Conservation (phyloP, 306 rosid species). For the Lathyrus tuberosus region DNA sequence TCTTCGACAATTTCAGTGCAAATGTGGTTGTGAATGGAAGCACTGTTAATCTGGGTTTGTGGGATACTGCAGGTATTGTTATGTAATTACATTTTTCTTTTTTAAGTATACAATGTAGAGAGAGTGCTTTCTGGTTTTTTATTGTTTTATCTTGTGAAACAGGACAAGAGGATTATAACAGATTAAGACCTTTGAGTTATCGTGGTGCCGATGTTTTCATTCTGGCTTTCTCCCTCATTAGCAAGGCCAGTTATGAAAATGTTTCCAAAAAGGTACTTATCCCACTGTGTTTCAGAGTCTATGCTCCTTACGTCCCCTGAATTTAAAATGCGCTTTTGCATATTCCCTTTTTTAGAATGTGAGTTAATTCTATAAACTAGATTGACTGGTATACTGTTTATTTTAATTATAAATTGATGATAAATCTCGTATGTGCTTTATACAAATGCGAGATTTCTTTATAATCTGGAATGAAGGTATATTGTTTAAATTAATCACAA, state of each 20-base stretch:
- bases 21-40: slow-evolving; percentile 96
- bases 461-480: neutral
- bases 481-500: neutral
- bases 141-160: slow-evolving; percentile 47
- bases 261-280: slow-evolving; percentile 66
- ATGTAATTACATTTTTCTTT: neutral
- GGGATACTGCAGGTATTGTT: slow-evolving; percentile 96
- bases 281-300: neutral
- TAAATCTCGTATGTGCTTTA: slow-evolving; percentile 2
- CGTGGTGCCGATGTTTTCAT: slow-evolving; percentile 78
- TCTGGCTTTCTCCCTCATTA: slow-evolving; percentile 69
- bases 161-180: slow-evolving; percentile 75
- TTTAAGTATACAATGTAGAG: neutral
- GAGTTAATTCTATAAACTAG: neutral
- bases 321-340: slow-evolving; percentile 20
- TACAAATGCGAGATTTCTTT: neutral
- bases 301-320: neutral
- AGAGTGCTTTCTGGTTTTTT: slow-evolving; percentile 36
- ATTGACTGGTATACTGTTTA: neutral
- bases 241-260: slow-evolving; percentile 76
- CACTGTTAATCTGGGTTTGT: slow-evolving; percentile 94
- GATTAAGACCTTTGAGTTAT: slow-evolving; percentile 72
- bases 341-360: slow-evolving; percentile 10
- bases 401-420: slow-evolving; percentile 4
- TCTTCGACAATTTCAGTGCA: slow-evolving; percentile 98